A percentile compares a stretch with the other conserved stretches of the same genome.
Evolutionary conservation across 2,329 filamentous ascomycete species (phyloP).

Genomic region (Aspergillus sp.): DNA sequence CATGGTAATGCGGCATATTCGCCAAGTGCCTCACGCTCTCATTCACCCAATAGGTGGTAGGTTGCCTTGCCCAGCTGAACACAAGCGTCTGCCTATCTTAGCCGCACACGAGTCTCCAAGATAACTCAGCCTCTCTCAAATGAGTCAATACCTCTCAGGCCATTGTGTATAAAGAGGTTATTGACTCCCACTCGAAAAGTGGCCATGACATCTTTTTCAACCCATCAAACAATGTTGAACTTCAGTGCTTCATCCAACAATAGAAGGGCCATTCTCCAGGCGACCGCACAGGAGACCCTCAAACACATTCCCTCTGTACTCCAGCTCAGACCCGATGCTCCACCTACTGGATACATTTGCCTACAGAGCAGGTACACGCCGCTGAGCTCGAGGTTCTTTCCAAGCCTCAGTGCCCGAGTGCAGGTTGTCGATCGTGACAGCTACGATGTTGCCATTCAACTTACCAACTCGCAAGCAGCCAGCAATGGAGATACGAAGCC

Average conservation of each 20-base stretch:
- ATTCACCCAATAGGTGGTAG: neutral
- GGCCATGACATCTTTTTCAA: too few relatives aligned
- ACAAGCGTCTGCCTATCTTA: neutral
- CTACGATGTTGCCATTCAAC: slow-evolving; percentile 55
- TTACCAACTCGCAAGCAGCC: slow-evolving; percentile 25
- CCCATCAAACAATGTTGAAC: neutral
- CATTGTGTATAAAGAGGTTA: neutral
- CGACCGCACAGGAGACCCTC: slow-evolving; percentile 50
- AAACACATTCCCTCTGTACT: slow-evolving; percentile 50
- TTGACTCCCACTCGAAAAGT: neutral
- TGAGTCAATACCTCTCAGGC: neutral
- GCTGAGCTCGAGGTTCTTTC: slow-evolving; percentile 46
- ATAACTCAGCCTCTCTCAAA: neutral
- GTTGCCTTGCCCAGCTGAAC: neutral
- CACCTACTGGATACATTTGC: slow-evolving; percentile 39
- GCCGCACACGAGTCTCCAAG: neutral
- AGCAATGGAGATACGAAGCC: slow-evolving; percentile 32
- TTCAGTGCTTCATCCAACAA: neutral
- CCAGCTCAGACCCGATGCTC: slow-evolving; percentile 43
- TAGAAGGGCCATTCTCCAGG: slow-evolving; percentile 34
- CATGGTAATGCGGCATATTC: too few relatives aligned
- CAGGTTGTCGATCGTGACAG: slow-evolving; percentile 58
- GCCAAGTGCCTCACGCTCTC: too few relatives aligned
- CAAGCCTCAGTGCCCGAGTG: slow-evolving; percentile 42
- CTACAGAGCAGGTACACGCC: slow-evolving; percentile 38